Percentiles rank a stretch among this genome's conserved stretches.
These are phyloP conservation scores for Cynara cardunculus DNA, from an alignment of 129 eudicot species.

Conservation along the genomic window DNA sequence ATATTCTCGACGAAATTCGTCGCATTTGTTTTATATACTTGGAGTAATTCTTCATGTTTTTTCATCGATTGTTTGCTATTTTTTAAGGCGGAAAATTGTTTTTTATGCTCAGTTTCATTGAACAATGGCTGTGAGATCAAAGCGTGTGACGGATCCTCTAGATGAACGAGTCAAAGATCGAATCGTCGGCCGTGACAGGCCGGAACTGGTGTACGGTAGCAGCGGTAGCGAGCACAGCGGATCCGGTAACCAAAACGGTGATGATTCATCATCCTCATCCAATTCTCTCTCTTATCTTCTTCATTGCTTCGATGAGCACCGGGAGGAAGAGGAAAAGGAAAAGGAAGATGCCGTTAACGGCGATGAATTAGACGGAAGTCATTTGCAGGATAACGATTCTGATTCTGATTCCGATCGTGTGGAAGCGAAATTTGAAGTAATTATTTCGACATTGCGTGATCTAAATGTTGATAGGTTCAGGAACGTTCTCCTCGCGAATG, in stretches of 20 bases:
- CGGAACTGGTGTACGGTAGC: conserved; percentile 34
- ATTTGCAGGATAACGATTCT: conserved; percentile 20
- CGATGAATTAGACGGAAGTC: conserved; percentile 15
- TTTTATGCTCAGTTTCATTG: background rate
- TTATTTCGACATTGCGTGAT: conserved; percentile 6
- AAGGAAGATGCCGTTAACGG: background rate
- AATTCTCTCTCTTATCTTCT: conserved; percentile 64
- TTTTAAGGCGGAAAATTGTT: background rate
- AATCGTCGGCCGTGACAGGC: conserved; percentile 35
- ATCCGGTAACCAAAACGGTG: conserved; percentile 28
- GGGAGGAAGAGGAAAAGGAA: conserved; percentile 9
- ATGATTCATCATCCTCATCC: conserved; percentile 20
- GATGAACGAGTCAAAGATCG: conserved; percentile 56
- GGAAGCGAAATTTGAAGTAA: conserved; percentile 11
- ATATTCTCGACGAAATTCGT: conserved; percentile 29
- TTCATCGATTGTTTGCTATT: background rate
- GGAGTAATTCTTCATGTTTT: background rate
- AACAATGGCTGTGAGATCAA: conserved; percentile 47
- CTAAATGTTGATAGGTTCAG: conserved; percentile 34
- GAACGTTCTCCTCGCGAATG: conserved; percentile 34
- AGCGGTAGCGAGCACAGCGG: conserved; percentile 67
- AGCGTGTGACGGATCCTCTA: conserved; percentile 61
- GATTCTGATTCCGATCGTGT: conserved; percentile 30
- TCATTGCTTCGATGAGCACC: conserved; percentile 33
- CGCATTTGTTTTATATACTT: background rate